A percentile compares a stretch with the other conserved stretches of the same genome.
phyloP scores from a whole-genome alignment of 1,284 basidiomycete species.

The Inonotus obliquus region DNA sequence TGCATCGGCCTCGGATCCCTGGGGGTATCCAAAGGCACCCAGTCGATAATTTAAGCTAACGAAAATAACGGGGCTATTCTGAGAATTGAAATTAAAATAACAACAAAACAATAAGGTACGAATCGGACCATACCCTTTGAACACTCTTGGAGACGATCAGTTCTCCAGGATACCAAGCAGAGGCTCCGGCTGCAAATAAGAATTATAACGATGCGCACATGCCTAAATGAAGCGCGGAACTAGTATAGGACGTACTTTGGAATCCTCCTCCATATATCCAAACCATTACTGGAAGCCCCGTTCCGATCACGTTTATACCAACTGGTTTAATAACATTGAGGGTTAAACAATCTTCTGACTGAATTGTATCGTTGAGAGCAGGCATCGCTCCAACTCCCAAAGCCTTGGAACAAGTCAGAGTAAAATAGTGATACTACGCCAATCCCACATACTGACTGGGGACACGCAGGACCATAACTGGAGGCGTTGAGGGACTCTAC shows the following conservation, averaged over 20 bases:
- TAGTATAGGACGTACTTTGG: neutral
- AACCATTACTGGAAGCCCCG: conserved; percentile 35
- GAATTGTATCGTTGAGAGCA: neutral
- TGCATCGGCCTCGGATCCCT: conserved; percentile 39
- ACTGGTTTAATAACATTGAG: conserved; percentile 44
- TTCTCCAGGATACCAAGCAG: conserved; percentile 37
- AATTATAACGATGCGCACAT: neutral
- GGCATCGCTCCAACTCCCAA: neutral
- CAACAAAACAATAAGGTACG: neutral
- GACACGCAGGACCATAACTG: conserved; percentile 51
- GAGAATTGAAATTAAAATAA: conserved; percentile 10
- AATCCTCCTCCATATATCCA: conserved; percentile 30
- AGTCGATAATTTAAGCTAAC: conserved; percentile 54
- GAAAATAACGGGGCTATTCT: conserved; percentile 46
- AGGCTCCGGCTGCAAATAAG: conserved; percentile 24
- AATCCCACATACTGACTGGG: conserved; percentile 33
- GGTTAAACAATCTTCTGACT: conserved; percentile 43
- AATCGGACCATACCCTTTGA: conserved; percentile 31
- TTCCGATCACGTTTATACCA: conserved; percentile 21
- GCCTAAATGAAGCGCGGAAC: too few relatives aligned
- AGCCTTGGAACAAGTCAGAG: neutral
- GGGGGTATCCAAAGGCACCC: conserved; percentile 45
- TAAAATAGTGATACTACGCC: neutral
- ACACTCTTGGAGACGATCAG: conserved; percentile 42
- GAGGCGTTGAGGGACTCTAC: conserved; percentile 37